phyloP scores from a whole-genome alignment of 768 basidiomycete genomes.

The Leccinum longicurvipes region DNA sequence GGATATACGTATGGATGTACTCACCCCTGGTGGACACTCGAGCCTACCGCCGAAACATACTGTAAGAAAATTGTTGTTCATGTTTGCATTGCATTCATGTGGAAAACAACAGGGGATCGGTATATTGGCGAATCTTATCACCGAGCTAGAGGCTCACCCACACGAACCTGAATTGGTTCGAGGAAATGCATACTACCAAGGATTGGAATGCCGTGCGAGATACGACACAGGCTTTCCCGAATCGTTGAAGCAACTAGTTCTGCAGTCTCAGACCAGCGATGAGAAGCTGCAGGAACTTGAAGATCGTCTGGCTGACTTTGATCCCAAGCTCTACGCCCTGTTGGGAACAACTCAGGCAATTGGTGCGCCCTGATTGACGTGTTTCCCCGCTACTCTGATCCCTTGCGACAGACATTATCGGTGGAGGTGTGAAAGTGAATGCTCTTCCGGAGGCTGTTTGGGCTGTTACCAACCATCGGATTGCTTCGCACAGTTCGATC shows the following conservation, averaged over 20 bases:
- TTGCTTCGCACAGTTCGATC: conserved; percentile 32
- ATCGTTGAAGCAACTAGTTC: conserved; percentile 17
- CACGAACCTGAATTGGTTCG: conserved; percentile 30
- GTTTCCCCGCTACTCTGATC: conserved; percentile 18
- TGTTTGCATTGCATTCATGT: background rate
- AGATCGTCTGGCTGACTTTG: conserved; percentile 19
- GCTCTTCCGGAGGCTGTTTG: conserved; percentile 43
- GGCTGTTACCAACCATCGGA: conserved; percentile 34
- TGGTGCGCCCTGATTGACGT: conserved; percentile 13
- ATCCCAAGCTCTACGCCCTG: conserved; percentile 15
- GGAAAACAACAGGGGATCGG: conserved; percentile 40
- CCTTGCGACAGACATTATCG: conserved; percentile 38
- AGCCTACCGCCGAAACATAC: conserved; percentile 53
- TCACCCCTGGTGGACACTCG: conserved; percentile 53
- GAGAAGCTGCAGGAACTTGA: conserved; percentile 16
- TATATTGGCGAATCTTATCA: conserved; percentile 46
- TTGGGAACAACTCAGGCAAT: conserved; percentile 29
- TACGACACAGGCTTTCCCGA: conserved; percentile 36
- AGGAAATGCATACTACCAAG: conserved; percentile 26
- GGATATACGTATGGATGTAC: conserved; percentile 40
- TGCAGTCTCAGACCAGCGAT: conserved; percentile 21
- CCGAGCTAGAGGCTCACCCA: conserved; percentile 46
- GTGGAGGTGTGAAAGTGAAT: conserved; percentile 43
- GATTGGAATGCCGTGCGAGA: conserved; percentile 41
- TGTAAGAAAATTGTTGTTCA: conserved; percentile 22